Evolutionary conservation across 2,329 filamentous ascomycete genomes (phyloP), one percentile per base, ranked within the genome.

Genomic region (Alternaria metachromatica): DNA sequence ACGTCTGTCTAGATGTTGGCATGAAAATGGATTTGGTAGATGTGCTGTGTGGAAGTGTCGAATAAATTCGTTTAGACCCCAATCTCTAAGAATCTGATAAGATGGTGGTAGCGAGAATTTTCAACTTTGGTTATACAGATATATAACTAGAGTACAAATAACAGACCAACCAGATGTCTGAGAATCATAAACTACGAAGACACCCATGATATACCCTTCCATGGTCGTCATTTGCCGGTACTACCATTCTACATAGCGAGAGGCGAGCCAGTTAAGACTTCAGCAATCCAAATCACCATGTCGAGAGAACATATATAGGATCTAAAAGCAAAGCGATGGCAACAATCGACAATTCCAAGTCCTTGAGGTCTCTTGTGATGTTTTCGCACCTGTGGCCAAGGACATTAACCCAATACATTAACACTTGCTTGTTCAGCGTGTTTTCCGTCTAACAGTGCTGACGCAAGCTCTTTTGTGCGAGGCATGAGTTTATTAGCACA

Each of bases 181-280:
- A n/a, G 2, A 37, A 37, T 37, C 4, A 13, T 21, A 21, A 3
- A 21, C 21, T 21, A 21, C 21, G 21, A 21, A 21, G 21, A 4
- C 21, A 21, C 21, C 21, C 21, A 21, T 21, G 21, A 21, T 21
- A 21, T 21, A 21, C 21, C 21, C 21, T 21, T 21, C 4, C 21
- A 21, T 21, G 21, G 21, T 37, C 33, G 13, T 4, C 15, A 37
- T 37, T 37, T 15, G 7, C 15, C 33, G 33, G 7, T n/a, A n/a
- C 7, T 0, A 37, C 8, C 2, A n/a, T 37, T 4, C 33, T 6
- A 41, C n/a, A 3, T 0, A 3, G n/a, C 4, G n/a, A 18, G 37
- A 41, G 9, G n/a, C 37, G 15, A 41, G n/a, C 37, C 37, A 18
- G 9, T 41, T 4, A 41, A 11, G 9, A 41, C 37, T 41, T 41